Conservation (phyloP, 148 eudicot genomes). For the Fagopyrum tataricum region DNA sequence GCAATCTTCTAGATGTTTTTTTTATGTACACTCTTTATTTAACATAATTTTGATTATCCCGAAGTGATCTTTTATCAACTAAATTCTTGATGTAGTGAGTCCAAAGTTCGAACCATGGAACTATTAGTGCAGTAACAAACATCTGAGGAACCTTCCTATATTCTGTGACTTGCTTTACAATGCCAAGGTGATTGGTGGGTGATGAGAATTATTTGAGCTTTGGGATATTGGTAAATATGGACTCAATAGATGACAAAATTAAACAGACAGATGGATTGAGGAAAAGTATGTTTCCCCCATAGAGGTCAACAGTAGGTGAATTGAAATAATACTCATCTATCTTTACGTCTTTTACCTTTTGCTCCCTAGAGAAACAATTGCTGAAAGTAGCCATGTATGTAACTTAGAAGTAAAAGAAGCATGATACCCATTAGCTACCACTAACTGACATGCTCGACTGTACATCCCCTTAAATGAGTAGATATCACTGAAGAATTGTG, state of each 20-base stretch:
- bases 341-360: not conserved
- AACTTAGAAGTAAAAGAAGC: not conserved
- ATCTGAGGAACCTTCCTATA: not conserved
- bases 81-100: not conserved
- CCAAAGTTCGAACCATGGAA: not conserved
- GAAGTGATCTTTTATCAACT: not conserved
- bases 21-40: not conserved
- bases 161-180: not conserved
- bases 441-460: not conserved
- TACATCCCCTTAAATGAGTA: not conserved
- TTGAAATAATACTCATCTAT: not conserved
- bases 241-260: not conserved
- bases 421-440: not conserved
- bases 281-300: not conserved
- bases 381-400: not conserved
- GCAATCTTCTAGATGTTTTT: not conserved
- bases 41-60: not conserved
- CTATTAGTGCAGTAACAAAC: not conserved
- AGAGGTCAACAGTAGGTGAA: not conserved
- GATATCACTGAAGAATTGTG: not conserved
- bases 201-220: not conserved
- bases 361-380: not conserved
- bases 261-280: not conserved
- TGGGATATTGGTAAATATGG: not conserved
- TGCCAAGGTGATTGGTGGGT: not conserved